Evolutionary conservation across 2,329 filamentous ascomycete genomes (phyloP), one percentile per base, ranked within the genome.

Genomic region (Xylaria sp.): DNA sequence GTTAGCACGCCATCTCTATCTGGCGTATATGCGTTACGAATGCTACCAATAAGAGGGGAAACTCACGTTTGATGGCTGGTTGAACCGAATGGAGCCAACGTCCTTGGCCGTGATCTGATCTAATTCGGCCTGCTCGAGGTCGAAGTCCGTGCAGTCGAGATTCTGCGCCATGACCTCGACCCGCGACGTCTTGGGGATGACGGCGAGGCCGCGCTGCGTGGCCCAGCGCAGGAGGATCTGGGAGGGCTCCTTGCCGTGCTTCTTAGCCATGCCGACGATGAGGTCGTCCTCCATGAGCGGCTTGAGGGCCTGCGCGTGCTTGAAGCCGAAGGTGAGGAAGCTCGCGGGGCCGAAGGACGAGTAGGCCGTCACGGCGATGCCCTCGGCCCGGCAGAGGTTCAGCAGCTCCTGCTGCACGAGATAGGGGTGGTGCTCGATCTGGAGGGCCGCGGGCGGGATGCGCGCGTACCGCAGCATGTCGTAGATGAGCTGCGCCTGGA

Each of bases 381-480:
- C 88, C 82, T 93, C 86, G 63, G 84, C 82, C 83, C 91, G 85
- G 75, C 90, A 91, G 60, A 93, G 88, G 75, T 88, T 83, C 75
- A 96, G 80, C 61, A 97, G 87, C 63, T 89, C 86, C 68, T 84
- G 81, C 85, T 97, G 93, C 69, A 92, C 91, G 68, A 95, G 88
- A 86, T 94, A 96, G 29, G 93, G 93, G 86, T 97, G 93, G 84
- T 95, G 92, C 85, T 97, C 93, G 81, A 97, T 91, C 85, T 97
- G 93, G 69, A 96, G 90, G 48, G 91, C 90, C 47, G 92, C 91
- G 9, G 93, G 92, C 53, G 85, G 85, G 81, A 93, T 88, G 75
- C 87, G 88, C 71, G 92, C 92, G 81, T 94, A 93, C 76, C 91
- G 89, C 78, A 95, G 86, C 74, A 94, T 84, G 81, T 96, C 93